Evolutionary conservation across 192 early-diverging fungal genomes (phyloP).

Genomic region (Coemansia sp.): DNA sequence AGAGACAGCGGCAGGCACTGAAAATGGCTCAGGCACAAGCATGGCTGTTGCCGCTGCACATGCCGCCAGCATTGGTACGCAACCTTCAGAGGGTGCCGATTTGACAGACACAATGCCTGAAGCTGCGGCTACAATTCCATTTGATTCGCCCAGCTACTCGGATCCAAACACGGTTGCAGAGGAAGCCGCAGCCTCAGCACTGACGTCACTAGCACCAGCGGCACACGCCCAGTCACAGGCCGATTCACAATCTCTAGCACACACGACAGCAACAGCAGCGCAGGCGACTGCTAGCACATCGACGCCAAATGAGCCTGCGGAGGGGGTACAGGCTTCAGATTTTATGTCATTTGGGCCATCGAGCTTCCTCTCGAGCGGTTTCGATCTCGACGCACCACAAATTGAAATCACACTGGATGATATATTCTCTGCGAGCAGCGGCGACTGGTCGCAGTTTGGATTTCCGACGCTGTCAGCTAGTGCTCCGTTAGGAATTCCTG

Average conservation of each 20-base stretch:
- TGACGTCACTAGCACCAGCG: constrained; percentile 8
- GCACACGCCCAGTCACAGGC: background rate
- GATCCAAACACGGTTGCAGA: constrained; percentile 3
- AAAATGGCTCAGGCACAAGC: background rate
- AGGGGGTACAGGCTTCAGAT: constrained; percentile 46
- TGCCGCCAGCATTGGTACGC: background rate
- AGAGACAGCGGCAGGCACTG: background rate
- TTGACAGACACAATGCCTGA: no score
- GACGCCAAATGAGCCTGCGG: constrained; percentile 1
- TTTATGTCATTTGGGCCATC: constrained; percentile 55
- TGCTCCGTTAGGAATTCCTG: constrained; percentile 31
- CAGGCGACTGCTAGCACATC: constrained; percentile 6
- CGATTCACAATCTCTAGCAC: background rate
- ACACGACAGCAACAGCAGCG: background rate
- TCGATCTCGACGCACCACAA: constrained; percentile 52
- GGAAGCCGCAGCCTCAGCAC: background rate
- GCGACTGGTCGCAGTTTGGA: constrained; percentile 49
- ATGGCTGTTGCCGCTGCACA: background rate
- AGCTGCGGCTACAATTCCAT: no score
- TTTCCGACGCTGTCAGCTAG: constrained; percentile 27
- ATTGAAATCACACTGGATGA: constrained; percentile 55
- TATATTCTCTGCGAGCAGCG: constrained; percentile 48
- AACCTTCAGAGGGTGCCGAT: no score
- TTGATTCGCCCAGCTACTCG: background rate
- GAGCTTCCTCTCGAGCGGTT: constrained; percentile 48